phyloP scores from a whole-genome alignment of 2,329 filamentous ascomycete species.

The Trichophyton mentagrophytes region DNA sequence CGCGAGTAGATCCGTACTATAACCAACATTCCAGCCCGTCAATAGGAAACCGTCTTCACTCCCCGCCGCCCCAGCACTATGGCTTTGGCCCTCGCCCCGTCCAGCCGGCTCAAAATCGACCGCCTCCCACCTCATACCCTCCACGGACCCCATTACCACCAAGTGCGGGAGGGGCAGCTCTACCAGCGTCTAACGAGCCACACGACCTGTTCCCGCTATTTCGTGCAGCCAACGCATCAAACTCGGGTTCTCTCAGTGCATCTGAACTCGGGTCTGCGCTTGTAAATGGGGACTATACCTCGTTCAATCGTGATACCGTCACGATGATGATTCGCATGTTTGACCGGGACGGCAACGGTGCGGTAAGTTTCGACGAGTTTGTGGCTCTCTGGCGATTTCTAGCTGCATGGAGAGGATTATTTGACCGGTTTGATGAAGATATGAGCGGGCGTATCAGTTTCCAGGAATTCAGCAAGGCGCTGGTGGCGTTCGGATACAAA shows the following conservation, averaged over 20 bases:
- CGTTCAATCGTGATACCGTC: conserved; percentile 87
- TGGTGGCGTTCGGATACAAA: conserved; percentile 87
- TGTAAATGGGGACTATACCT: conserved; percentile 90
- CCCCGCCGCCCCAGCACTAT: conserved; percentile 36
- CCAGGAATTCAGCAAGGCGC: conserved; percentile 75
- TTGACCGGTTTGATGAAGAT: conserved; percentile 89
- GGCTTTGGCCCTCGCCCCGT: conserved; percentile 39
- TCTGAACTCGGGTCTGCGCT: conserved; percentile 76
- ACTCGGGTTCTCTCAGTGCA: conserved; percentile 71
- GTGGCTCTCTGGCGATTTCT: conserved; percentile 94
- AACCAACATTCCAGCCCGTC: conserved; percentile 15
- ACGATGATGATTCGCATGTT: conserved; percentile 99
- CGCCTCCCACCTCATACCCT: conserved; percentile 47
- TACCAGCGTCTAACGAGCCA: conserved; percentile 38
- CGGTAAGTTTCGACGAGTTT: conserved; percentile 91
- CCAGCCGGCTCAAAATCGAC: conserved; percentile 42
- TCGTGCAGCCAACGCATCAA: conserved; percentile 68
- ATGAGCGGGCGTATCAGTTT: conserved; percentile 74
- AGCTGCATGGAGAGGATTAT: conserved; percentile 82
- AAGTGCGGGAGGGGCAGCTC: conserved; percentile 15
- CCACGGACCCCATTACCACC: conserved; percentile 51
- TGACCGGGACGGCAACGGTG: conserved; percentile 76
- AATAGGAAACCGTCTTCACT: conserved; percentile 27
- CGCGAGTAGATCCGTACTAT: conserved; percentile 3
- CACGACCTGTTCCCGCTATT: conserved; percentile 68